Evolutionary conservation across 257 asterid genomes (phyloP).

Genomic region (Striga asiatica): DNA sequence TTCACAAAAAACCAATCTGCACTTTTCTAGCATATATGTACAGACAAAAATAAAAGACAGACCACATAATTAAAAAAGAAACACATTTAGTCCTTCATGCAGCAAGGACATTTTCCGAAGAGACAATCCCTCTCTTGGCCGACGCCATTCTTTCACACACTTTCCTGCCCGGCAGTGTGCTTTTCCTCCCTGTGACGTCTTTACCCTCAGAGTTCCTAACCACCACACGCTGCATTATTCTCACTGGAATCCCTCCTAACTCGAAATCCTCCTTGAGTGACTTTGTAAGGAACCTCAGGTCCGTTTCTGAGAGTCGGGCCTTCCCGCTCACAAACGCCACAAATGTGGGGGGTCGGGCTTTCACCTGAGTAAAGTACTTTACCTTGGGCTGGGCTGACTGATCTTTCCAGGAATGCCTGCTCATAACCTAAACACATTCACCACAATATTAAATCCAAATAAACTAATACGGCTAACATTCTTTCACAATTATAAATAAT

Average conservation of each 20-base stretch:
- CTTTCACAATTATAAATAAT: too few relatives aligned
- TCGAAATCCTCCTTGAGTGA: conserved; percentile 87
- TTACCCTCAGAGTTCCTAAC: conserved; percentile 23
- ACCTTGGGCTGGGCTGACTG: conserved; percentile 89
- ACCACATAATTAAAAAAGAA: too few relatives aligned
- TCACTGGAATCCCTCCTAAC: conserved; percentile 86
- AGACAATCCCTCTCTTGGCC: conserved; percentile 42
- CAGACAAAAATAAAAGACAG: too few relatives aligned
- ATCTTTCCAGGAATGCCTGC: conserved; percentile 96
- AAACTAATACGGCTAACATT: neutral
- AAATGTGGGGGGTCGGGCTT: conserved; percentile 97
- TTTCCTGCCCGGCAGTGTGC: conserved; percentile 22
- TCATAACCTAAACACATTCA: conserved; percentile 64
- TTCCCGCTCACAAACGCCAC: conserved; percentile 79
- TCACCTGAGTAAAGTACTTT: conserved; percentile 90
- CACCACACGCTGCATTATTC: conserved; percentile 64
- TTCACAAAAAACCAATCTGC: too few relatives aligned
- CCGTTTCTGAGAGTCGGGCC: conserved; percentile 56
- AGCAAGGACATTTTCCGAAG: conserved; percentile 21
- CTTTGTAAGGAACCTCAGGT: conserved; percentile 70
- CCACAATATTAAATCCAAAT: neutral
- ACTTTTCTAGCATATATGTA: too few relatives aligned
- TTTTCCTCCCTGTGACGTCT: conserved; percentile 29
- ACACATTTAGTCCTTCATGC: neutral
- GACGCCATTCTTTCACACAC: conserved; percentile 33